Conservation (phyloP, 2,329 filamentous ascomycete species). For the Stachybotrys elegans region DNA sequence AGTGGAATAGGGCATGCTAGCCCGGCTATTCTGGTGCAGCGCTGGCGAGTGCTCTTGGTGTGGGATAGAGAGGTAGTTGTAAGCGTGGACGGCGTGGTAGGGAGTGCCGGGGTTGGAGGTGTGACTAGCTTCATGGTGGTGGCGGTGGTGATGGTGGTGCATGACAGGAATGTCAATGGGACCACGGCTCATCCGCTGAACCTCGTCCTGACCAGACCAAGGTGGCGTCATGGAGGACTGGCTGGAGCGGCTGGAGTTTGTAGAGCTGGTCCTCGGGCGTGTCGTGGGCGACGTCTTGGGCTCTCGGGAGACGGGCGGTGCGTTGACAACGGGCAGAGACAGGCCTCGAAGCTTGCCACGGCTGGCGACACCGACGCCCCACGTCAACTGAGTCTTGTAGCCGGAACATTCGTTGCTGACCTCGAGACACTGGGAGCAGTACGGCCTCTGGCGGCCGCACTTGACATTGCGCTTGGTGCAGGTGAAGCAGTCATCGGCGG, state of each 20-base stretch:
- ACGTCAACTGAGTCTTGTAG: constrained; percentile 94
- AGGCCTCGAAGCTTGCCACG: constrained; percentile 89
- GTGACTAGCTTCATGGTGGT: too few relatives aligned
- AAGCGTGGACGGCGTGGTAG: constrained; percentile 23
- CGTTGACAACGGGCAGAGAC: constrained; percentile 65
- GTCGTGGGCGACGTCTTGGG: constrained; percentile 41
- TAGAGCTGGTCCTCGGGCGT: constrained; percentile 36
- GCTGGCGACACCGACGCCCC: constrained; percentile 93
- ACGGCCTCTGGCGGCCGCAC: constrained; percentile 88
- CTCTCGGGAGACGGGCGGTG: constrained; percentile 47
- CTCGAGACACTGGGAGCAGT: constrained; percentile 92
- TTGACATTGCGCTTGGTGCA: constrained; percentile 79
- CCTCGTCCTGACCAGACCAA: constrained; percentile 27
- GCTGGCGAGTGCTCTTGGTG: constrained; percentile 38
- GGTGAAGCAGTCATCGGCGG: constrained; percentile 90
- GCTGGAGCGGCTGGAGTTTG: not conserved
- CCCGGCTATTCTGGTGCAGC: constrained; percentile 39
- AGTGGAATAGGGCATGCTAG: constrained; percentile 40
- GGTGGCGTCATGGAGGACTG: constrained; percentile 27
- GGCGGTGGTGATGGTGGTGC: too few relatives aligned
- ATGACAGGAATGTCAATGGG: constrained; percentile 30
- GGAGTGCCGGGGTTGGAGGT: constrained; percentile 41
- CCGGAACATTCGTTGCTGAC: constrained; percentile 89
- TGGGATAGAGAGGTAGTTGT: constrained; percentile 48
- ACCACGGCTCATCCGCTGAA: constrained; percentile 22